phyloP scores from a whole-genome alignment of 176 grass and related monocot genomes.

The Triticum turgidum region DNA sequence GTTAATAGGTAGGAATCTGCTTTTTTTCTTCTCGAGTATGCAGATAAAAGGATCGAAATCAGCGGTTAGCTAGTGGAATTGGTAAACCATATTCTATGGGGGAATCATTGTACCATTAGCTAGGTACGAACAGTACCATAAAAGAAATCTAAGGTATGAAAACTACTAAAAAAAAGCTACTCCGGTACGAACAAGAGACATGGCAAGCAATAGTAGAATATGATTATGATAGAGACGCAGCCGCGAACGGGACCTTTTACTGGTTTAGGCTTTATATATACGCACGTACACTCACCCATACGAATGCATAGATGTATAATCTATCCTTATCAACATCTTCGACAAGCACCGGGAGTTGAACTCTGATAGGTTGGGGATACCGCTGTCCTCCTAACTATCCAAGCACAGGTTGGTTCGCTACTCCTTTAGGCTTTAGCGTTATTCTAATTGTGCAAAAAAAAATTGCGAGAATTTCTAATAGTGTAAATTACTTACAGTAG shows the following conservation, averaged over 20 bases:
- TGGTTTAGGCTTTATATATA: too few relatives aligned
- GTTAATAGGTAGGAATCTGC: neutral
- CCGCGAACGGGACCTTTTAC: neutral
- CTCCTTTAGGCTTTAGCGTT: too few relatives aligned
- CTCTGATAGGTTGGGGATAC: too few relatives aligned
- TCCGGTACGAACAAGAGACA: neutral
- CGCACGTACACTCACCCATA: too few relatives aligned
- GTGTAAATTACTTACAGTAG: neutral
- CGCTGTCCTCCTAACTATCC: too few relatives aligned
- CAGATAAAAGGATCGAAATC: conserved; percentile 12
- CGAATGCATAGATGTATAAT: too few relatives aligned
- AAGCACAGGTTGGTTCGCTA: too few relatives aligned
- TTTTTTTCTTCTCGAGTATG: conserved; percentile 1
- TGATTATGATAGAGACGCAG: conserved; percentile 13
- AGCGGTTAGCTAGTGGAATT: conserved; percentile 31
- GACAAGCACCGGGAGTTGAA: too few relatives aligned
- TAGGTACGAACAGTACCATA: too few relatives aligned
- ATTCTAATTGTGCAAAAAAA: conserved; percentile 5
- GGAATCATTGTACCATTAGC: conserved; percentile 45
- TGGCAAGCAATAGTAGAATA: conserved; percentile 6
- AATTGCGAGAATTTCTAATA: neutral
- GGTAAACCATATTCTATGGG: conserved; percentile 33
- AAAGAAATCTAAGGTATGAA: too few relatives aligned
- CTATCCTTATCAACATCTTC: too few relatives aligned
- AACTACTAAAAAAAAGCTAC: too few relatives aligned